Base-by-base conservation (phyloP, 768 basidiomycete species). In the Naganishia vishniacii region DNA sequence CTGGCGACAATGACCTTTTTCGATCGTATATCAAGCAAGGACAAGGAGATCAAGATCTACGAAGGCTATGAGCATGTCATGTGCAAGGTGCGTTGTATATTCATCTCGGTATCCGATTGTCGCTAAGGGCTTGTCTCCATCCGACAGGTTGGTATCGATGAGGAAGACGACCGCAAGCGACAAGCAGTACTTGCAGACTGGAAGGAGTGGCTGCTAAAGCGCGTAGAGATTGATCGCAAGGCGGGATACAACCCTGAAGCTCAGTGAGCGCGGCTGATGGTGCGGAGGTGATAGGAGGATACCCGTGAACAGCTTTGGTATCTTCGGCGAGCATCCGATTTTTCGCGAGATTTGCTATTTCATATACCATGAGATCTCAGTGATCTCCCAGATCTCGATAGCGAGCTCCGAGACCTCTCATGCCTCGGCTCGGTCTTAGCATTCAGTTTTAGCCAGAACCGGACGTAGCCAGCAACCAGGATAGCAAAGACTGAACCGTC, bases 51-150 rank as follows among this genome's bases (percentile, higher is more conserved):
- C 45, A 67, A 75, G 61, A 72, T 79, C n/a, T 80, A 75, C 59
- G 77, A 78, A 18, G 78, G 76, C 0, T 79, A 77, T 59, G 78
- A 80, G 65, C 79, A 80, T 66, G 73, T 78, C 37, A 76, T 78
- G 76, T 59, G 63, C 48, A 75, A 73, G 65, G 71, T 68, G 20
- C 58, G 69, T 48, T 13, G 3, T 13, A 28, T 16, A 7, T 18
- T 9, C 29, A 20, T 61, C 32, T 20, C 51, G 11, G 48, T 18
- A 4, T 29, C 20, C 16, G 49, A 31, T 28, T 8, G 5, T 11
- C 20, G 9, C 4, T 25, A 16, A 20, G 28, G 3, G 32, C 28
- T 31, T 4, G 12, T 34, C 32, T 18, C 4, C 26, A 34, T 29
- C 18, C 29, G 37, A 44, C 58, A 75, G 69, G 74, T 74, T 31